phyloP scores from a whole-genome alignment of 2,329 filamentous ascomycete species.

The Cryphonectria nitschkei region DNA sequence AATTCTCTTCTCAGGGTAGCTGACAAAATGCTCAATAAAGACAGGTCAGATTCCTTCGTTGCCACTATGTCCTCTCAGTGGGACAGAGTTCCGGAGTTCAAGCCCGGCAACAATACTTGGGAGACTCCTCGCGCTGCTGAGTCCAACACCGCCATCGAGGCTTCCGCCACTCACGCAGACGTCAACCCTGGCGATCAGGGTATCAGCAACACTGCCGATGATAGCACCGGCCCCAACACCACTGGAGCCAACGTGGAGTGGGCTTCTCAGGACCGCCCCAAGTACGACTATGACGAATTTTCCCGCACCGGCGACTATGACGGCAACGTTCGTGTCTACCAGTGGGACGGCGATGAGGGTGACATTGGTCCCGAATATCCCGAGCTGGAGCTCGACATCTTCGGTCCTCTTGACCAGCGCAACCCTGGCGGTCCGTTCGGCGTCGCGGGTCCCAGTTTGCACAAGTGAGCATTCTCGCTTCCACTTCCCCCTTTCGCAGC shows the following conservation, averaged over 20 bases:
- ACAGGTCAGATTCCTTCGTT: neutral
- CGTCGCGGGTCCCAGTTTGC: constrained; percentile 55
- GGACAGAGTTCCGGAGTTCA: constrained; percentile 16
- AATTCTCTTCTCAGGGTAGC: neutral
- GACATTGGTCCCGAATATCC: constrained; percentile 76
- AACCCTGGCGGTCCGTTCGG: constrained; percentile 49
- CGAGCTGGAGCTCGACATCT: constrained; percentile 77
- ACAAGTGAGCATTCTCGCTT: constrained; percentile 53
- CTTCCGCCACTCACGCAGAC: constrained; percentile 29
- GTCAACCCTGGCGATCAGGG: neutral
- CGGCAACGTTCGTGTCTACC: constrained; percentile 68
- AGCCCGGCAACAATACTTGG: neutral
- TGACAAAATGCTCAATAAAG: neutral
- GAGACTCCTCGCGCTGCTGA: neutral
- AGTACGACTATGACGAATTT: constrained; percentile 53
- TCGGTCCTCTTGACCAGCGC: constrained; percentile 60
- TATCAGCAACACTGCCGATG: neutral
- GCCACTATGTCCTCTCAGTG: constrained; percentile 34
- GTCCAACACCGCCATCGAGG: neutral
- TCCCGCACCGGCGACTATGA: constrained; percentile 46
- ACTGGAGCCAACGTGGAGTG: constrained; percentile 32
- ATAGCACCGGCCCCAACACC: constrained; percentile 14
- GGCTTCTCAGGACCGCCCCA: constrained; percentile 50
- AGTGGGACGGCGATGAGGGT: constrained; percentile 84
- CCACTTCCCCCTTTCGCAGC: neutral